phyloP scores from a whole-genome alignment of 441 rosid genomes.

The Bruguiera hainesii region DNA sequence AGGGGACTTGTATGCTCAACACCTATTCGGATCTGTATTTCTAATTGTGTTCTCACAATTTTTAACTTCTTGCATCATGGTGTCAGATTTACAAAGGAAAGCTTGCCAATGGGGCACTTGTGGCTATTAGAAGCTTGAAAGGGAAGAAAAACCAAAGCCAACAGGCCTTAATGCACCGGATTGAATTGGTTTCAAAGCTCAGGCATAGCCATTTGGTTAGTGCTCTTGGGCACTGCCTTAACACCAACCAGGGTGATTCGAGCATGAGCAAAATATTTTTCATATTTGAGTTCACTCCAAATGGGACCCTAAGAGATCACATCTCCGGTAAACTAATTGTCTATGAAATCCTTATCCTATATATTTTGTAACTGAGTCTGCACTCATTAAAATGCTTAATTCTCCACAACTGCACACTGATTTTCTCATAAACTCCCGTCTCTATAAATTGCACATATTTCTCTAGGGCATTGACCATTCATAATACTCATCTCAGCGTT shows the following conservation, averaged over 20 bases:
- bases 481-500: not conserved
- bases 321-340: slow-evolving; percentile 29
- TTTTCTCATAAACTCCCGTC: not conserved
- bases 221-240: slow-evolving; percentile 63
- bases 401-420: not conserved
- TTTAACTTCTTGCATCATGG: not conserved
- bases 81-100: slow-evolving; percentile 46
- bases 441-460: not conserved
- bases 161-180: slow-evolving; percentile 34
- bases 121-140: slow-evolving; percentile 41
- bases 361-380: not conserved
- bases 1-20: too few relatives aligned
- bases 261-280: slow-evolving; percentile 35
- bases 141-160: slow-evolving; percentile 35
- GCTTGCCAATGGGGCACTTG: slow-evolving; percentile 34
- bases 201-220: slow-evolving; percentile 52
- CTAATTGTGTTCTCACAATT: not conserved
- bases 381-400: not conserved
- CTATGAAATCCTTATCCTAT: not conserved
- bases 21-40: too few relatives aligned
- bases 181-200: slow-evolving; percentile 55
- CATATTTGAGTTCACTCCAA: slow-evolving; percentile 41
- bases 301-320: slow-evolving; percentile 43
- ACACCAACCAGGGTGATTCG: slow-evolving; percentile 35
- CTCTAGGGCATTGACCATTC: not conserved